A percentile compares a stretch with the other conserved stretches of the same genome.
These are phyloP conservation scores for Colletotrichum melonis DNA, from an alignment of 2,329 filamentous ascomycete species.

Conservation along the genomic window DNA sequence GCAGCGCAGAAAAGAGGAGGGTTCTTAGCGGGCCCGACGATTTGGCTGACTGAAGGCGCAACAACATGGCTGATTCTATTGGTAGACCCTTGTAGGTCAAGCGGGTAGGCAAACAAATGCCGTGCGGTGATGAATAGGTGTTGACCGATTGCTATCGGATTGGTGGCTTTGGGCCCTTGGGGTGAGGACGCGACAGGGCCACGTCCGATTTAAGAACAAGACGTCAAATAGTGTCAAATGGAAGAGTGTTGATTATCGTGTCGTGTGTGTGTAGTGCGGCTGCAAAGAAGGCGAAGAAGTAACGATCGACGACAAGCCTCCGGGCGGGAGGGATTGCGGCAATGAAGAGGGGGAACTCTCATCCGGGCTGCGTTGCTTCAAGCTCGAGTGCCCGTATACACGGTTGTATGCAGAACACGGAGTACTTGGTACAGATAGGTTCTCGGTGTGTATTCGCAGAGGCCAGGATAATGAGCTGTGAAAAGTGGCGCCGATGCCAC, in stretches of 20 bases:
- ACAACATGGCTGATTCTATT: slow-evolving; percentile 19
- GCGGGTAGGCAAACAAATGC: not conserved
- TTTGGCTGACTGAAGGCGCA: slow-evolving; percentile 11
- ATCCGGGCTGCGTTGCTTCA: not conserved
- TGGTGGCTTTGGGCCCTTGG: not conserved
- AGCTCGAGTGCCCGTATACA: not conserved
- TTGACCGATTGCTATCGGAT: not conserved
- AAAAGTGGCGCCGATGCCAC: not conserved
- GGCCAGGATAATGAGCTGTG: not conserved
- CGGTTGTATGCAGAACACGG: too few relatives aligned
- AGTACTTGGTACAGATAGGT: too few relatives aligned
- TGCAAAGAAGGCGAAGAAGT: slow-evolving; percentile 10
- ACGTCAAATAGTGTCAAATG: not conserved
- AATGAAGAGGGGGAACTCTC: not conserved
- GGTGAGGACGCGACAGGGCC: not conserved
- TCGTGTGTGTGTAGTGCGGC: slow-evolving; percentile 2
- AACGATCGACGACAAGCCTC: slow-evolving; percentile 26
- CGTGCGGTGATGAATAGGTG: not conserved
- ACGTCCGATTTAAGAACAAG: not conserved
- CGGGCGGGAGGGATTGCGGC: not conserved
- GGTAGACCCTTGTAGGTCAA: not conserved
- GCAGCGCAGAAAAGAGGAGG: not conserved
- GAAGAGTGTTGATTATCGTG: not conserved
- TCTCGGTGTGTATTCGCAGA: not conserved
- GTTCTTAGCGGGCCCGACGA: not conserved